phyloP scores from a whole-genome alignment of 441 rosid species.

The Eruca vesicaria region DNA sequence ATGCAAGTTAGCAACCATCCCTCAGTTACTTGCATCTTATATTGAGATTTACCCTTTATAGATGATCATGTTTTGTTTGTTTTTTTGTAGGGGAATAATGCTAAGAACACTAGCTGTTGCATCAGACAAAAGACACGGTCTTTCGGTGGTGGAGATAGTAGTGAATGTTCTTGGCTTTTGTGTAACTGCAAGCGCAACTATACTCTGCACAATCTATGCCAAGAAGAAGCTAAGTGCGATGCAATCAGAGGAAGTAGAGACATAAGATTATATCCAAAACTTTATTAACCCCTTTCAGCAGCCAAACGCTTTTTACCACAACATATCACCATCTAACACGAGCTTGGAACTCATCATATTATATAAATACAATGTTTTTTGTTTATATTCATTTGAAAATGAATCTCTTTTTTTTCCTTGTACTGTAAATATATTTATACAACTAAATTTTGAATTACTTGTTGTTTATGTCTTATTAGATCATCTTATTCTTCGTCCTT shows the following conservation, averaged over 20 bases:
- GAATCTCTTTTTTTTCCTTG: not conserved
- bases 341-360: not conserved
- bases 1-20: conserved; percentile 56
- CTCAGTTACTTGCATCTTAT: not conserved
- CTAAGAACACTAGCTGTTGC: conserved; percentile 87
- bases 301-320: not conserved
- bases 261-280: conserved; percentile 10
- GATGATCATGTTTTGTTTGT: not conserved
- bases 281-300: conserved; percentile 3
- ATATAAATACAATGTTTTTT: not conserved
- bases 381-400: conserved; percentile 9
- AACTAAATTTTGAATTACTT: conserved; percentile 3
- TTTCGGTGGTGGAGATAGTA: conserved; percentile 73
- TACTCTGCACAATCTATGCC: conserved; percentile 73
- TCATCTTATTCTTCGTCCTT: not conserved
- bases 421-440: conserved; percentile 2
- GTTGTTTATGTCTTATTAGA: conserved; percentile 10
- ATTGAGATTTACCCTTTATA: not conserved
- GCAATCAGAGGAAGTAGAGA: conserved; percentile 57
- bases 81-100: conserved; percentile 78
- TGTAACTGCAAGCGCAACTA: conserved; percentile 59
- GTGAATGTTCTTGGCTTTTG: conserved; percentile 76
- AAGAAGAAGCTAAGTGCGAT: conserved; percentile 72
- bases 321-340: conserved; percentile 23
- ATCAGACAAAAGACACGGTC: conserved; percentile 52